Evolutionary conservation across 169 alveolate species (phyloP).

Genomic region (Eimeria tenella): DNA sequence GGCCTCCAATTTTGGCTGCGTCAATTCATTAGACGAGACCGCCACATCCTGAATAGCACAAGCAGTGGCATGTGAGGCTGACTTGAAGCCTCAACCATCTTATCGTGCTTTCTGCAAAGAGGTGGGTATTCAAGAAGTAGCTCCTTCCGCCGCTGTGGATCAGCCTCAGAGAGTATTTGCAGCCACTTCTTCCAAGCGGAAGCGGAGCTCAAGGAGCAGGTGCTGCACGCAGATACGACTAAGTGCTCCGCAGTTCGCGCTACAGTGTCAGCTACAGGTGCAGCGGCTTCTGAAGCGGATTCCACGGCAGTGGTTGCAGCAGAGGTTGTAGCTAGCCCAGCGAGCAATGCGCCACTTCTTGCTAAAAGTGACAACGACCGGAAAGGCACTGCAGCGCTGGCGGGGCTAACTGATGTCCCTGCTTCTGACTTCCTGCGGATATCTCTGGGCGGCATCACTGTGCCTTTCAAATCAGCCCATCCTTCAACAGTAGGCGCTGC

Average conservation of each 20-base stretch:
- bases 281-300: background rate
- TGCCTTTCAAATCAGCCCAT: too few relatives aligned
- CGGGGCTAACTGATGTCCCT: background rate
- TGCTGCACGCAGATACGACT: constrained; percentile 52
- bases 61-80: background rate
- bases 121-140: constrained; percentile 35
- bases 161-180: background rate
- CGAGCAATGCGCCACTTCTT: background rate
- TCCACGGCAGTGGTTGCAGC: background rate
- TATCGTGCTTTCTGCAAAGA: constrained; percentile 33
- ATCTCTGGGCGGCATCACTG: background rate
- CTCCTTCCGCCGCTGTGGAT: constrained; percentile 45
- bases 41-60: background rate
- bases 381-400: background rate
- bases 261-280: background rate
- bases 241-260: background rate
- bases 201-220: constrained; percentile 26
- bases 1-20: too few relatives aligned
- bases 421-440: background rate
- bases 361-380: background rate
- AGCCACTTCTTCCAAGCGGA: constrained; percentile 55
- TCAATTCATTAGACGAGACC: background rate
- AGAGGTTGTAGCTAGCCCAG: background rate
- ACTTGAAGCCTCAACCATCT: constrained; percentile 10
- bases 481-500: background rate